Conservation (phyloP, 2,329 filamentous ascomycete species). For the Colletotrichum sp. region DNA sequence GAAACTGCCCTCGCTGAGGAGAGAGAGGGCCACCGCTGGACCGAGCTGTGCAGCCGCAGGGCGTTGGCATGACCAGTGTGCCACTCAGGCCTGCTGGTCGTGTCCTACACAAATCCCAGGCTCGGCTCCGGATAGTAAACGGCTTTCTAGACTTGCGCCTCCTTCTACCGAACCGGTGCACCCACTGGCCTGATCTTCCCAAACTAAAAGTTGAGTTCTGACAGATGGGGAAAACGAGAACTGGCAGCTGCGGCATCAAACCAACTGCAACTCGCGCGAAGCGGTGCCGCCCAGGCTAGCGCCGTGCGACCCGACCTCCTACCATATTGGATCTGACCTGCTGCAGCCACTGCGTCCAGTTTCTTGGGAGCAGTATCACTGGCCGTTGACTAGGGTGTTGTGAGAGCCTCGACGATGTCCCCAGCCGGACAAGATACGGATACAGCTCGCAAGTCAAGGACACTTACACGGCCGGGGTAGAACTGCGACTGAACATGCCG, state of each 20-base stretch:
- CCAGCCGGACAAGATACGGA: background rate
- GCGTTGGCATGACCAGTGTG: background rate
- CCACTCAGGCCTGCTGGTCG: background rate
- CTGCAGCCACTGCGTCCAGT: constrained; percentile 2
- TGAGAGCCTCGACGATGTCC: background rate
- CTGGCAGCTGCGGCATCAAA: constrained; percentile 2
- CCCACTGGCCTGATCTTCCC: constrained; percentile 2
- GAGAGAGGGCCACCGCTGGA: background rate
- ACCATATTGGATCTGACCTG: constrained; percentile 9
- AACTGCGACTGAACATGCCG: background rate
- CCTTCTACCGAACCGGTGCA: background rate
- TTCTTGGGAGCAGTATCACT: background rate
- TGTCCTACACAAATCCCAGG: background rate
- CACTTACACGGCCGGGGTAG: background rate
- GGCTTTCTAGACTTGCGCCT: background rate
- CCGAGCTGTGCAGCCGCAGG: constrained; percentile 11
- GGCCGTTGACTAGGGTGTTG: background rate
- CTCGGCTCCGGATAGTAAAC: constrained; percentile 4
- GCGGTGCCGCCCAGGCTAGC: constrained; percentile 12
- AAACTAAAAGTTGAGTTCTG: constrained; percentile 9
- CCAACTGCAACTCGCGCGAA: background rate
- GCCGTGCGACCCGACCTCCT: constrained; percentile 17
- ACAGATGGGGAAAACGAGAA: background rate
- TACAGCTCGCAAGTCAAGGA: background rate
- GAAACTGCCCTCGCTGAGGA: background rate